Percentiles rank a stretch among this genome's conserved stretches.
Conservation (phyloP, 1,284 basidiomycete species). For the Apiotrichum veenhuisii region DNA sequence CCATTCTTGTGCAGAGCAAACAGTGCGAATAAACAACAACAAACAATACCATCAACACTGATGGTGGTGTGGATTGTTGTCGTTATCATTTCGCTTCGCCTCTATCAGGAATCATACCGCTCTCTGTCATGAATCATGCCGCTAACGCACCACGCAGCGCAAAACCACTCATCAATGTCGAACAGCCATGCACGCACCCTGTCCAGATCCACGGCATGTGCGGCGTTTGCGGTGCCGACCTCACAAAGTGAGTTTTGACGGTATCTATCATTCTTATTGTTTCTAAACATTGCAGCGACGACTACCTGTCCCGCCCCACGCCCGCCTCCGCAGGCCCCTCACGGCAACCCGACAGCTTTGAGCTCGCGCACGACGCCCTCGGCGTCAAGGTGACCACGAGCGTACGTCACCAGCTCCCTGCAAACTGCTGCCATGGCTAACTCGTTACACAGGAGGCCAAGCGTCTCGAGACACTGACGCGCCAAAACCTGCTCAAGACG, state of each 20-base stretch:
- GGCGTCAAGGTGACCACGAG: slow-evolving; percentile 51
- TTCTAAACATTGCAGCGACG: no score
- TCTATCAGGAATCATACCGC: slow-evolving; percentile 55
- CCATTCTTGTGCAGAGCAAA: no score
- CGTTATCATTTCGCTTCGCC: no score
- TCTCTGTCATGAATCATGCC: background rate
- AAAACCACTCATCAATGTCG: slow-evolving; percentile 62
- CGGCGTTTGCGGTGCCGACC: slow-evolving; percentile 86
- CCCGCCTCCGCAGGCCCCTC: slow-evolving; percentile 55
- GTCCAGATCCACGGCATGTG: slow-evolving; percentile 89
- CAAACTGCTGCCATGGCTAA: background rate
- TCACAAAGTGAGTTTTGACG: slow-evolving; percentile 81
- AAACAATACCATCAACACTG: no score
- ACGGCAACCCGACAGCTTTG: slow-evolving; percentile 35
- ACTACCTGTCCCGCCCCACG: slow-evolving; percentile 80
- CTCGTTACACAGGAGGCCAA: slow-evolving; percentile 69
- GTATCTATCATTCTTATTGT: no score
- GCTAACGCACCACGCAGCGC: slow-evolving; percentile 16
- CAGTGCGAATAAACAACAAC: no score
- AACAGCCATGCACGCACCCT: slow-evolving; percentile 88
- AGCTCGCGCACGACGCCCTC: slow-evolving; percentile 47
- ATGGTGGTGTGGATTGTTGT: no score
- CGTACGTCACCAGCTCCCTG: slow-evolving; percentile 22
- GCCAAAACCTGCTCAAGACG: slow-evolving; percentile 67
- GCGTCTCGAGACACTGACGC: slow-evolving; percentile 77